Evolutionary conservation across 208 protist species (phyloP).

Genomic region (Crithidia acanthocephali): DNA sequence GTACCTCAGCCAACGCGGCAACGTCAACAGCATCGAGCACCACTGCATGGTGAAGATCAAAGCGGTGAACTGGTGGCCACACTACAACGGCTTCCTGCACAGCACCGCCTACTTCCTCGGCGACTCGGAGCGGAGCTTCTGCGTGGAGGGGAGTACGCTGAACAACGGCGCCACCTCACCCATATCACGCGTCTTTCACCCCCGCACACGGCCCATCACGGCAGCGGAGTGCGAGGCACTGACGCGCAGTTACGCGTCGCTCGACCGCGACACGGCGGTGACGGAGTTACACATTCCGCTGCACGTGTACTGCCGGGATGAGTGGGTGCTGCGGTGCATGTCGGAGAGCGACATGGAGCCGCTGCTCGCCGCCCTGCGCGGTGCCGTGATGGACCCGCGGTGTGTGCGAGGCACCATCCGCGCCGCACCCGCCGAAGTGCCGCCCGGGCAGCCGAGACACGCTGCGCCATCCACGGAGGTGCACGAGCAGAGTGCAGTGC

Average conservation of each 20-base stretch:
- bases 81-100: conserved; percentile 4
- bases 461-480: neutral
- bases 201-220: neutral
- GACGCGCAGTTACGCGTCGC: neutral
- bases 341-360: neutral
- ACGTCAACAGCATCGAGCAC: neutral
- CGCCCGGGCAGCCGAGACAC: neutral
- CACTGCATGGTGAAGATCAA: conserved; percentile 12
- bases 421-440: neutral
- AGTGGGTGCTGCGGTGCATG: conserved; percentile 16
- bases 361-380: neutral
- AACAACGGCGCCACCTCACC: neutral
- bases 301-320: neutral
- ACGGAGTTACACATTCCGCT: too few species aligned
- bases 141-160: neutral
- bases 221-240: neutral
- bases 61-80: conserved; percentile 9
- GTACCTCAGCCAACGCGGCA: conserved; percentile 13
- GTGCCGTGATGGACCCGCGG: neutral
- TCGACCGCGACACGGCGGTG: neutral
- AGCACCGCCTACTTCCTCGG: neutral
- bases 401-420: conserved; percentile 3
- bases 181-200: neutral
- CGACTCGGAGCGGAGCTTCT: neutral
- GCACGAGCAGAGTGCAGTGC: neutral